These are phyloP conservation scores for Leccinum uliginosum DNA, from an alignment of 768 basidiomycete species.

Conservation along the genomic window DNA sequence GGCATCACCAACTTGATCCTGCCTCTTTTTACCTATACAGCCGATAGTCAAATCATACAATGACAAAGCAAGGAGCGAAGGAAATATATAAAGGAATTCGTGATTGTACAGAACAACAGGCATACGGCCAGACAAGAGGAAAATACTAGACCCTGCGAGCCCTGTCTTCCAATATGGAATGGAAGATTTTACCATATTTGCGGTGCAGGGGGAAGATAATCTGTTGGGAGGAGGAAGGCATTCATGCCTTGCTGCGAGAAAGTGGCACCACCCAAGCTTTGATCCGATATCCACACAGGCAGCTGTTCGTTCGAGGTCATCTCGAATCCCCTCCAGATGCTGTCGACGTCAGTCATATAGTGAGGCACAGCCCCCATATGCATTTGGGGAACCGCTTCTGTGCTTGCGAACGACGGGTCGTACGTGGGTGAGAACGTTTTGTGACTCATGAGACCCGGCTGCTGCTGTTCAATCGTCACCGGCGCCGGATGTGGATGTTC, in stretches of 20 bases:
- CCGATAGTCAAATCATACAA: conserved; percentile 5
- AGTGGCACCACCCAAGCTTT: conserved; percentile 69
- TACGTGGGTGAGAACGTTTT: conserved; percentile 59
- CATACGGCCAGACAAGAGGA: conserved; percentile 21
- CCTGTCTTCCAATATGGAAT: background rate
- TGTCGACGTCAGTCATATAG: conserved; percentile 43
- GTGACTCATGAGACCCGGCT: conserved; percentile 33
- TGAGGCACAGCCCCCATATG: conserved; percentile 27
- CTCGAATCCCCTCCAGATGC: conserved; percentile 75
- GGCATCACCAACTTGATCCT: conserved; percentile 4
- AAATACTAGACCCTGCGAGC: conserved; percentile 15
- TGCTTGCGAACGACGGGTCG: conserved; percentile 37
- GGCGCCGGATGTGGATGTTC: conserved; percentile 48
- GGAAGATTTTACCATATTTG: conserved; percentile 63
- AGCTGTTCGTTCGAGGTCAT: conserved; percentile 68
- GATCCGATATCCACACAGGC: conserved; percentile 84
- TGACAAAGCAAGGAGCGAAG: conserved; percentile 8
- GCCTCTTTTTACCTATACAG: background rate
- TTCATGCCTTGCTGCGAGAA: conserved; percentile 83
- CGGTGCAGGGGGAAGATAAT: conserved; percentile 65
- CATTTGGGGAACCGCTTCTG: conserved; percentile 30
- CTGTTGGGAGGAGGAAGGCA: conserved; percentile 73
- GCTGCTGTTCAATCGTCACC: conserved; percentile 45
- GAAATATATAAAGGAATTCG: conserved; percentile 18
- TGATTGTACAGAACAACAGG: conserved; percentile 20